Evolutionary conservation across 805 yeast genomes (phyloP).

Genomic region (Suhomyces emberorum): DNA sequence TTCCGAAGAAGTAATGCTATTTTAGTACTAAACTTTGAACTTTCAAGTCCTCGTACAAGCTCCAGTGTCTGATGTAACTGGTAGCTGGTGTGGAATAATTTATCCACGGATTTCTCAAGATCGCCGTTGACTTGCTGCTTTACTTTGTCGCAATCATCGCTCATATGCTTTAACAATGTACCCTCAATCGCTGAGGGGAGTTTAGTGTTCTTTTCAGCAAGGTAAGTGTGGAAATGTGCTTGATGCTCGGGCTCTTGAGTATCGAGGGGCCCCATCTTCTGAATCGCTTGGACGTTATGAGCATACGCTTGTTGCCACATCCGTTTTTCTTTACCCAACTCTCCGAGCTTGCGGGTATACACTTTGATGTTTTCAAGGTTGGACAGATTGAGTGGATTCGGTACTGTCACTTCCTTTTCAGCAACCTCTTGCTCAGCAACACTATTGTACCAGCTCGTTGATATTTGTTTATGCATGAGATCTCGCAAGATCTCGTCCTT

Average conservation of each 20-base stretch:
- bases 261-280: conserved; percentile 8
- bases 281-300: conserved; percentile 15
- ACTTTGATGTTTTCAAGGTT: conserved; percentile 48
- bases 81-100: conserved; percentile 31
- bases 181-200: conserved; percentile 16
- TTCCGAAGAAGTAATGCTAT: conserved; percentile 19
- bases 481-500: conserved; percentile 61
- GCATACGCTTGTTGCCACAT: conserved; percentile 43
- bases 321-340: conserved; percentile 44
- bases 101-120: conserved; percentile 34
- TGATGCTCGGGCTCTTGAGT: conserved; percentile 7
- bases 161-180: conserved; percentile 11
- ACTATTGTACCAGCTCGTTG: conserved; percentile 64
- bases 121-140: conserved; percentile 13
- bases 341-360: conserved; percentile 42
- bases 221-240: conserved; percentile 15
- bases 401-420: conserved; percentile 36
- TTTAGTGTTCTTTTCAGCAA: conserved; percentile 2
- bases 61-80: conserved; percentile 23
- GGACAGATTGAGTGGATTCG: conserved; percentile 59
- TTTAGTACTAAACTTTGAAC: conserved; percentile 14
- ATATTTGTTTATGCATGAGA: conserved; percentile 54
- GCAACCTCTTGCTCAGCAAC: conserved; percentile 18
- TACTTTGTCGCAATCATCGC: conserved; percentile 9
- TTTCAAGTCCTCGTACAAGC: conserved; percentile 18